Evolutionary conservation across 352 stramenopile genomes (phyloP), one percentile per base, ranked within the genome.

Genomic region (Peronosclerospora sorghi): DNA sequence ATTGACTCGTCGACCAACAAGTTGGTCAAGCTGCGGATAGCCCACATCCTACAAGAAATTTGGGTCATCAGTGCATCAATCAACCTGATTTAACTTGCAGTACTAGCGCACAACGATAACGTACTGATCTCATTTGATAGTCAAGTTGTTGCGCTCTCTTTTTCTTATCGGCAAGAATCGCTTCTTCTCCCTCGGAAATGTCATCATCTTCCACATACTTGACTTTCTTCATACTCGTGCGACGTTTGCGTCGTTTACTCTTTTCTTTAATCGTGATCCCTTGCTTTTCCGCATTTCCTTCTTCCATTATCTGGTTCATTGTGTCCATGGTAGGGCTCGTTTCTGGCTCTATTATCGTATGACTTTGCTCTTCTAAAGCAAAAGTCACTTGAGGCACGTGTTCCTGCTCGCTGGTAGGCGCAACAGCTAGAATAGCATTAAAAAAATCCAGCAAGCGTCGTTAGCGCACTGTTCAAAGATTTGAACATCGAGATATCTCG

Each of bases 1-100:
- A 51, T 91, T 89, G 30, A 89, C 75, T 1, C 82, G 78, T 19
- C 82, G 77, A 23, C 82, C 82, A 2, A 91, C 70, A 51, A 94
- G 88, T 46, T 86, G 70, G 35, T 92, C 82, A 30, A 94, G 48
- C 26, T 75, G 50, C 4, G 75, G 79, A 28, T 86, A 86, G 2
- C 62, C 65, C 23, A 68, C 62, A 32, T 85, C 72, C 70, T 83
- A 45, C n/a, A 45, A 4, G 43, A 18, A 38, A 20, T n/a, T 17
- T 38, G 40, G 2, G 48, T 8, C 21, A 41, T 32, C 14, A 30
- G 41, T 29, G 13, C 12, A 41, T 47, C 21, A 52, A n/a, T 32
- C 13, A 24, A 21, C 26, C 49, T 23, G 18, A 8, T 32, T 39
- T 1, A 35, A 37, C 1, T 15, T 47, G 8, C 27, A 15, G 7